phyloP scores from a whole-genome alignment of 2,329 filamentous ascomycete genomes.

The Nemania abortiva region DNA sequence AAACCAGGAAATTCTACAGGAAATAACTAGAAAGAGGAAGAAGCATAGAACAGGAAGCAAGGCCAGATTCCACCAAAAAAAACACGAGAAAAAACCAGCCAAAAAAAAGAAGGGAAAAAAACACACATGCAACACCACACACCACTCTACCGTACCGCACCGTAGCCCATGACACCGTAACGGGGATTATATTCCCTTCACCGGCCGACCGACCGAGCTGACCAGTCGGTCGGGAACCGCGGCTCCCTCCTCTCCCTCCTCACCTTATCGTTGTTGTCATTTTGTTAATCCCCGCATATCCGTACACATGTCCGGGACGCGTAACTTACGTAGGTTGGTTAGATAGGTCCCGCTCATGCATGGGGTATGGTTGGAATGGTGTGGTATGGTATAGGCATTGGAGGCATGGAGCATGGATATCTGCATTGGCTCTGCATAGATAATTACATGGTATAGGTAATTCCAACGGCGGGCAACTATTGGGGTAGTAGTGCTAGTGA shows the following conservation, averaged over 20 bases:
- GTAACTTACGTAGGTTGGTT: slow-evolving; percentile 3
- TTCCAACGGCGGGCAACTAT: slow-evolving; percentile 18
- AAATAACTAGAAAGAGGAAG: background rate
- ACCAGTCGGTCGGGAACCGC: slow-evolving; percentile 34
- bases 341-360: slow-evolving; percentile 19
- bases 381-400: slow-evolving; percentile 20
- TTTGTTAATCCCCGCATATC: slow-evolving; percentile 12
- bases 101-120: slow-evolving; percentile 6
- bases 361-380: background rate
- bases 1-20: background rate
- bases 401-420: slow-evolving; percentile 4
- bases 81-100: background rate
- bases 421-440: slow-evolving; percentile 27
- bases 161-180: slow-evolving; percentile 19
- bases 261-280: slow-evolving; percentile 20
- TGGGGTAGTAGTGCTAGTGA: slow-evolving; percentile 26
- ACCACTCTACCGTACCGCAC: slow-evolving; percentile 14
- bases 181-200: slow-evolving; percentile 13
- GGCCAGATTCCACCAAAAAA: slow-evolving; percentile 4
- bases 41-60: slow-evolving; percentile 1
- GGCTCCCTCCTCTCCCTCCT: slow-evolving; percentile 13
- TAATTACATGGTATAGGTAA: slow-evolving; percentile 13
- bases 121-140: slow-evolving; percentile 14
- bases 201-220: slow-evolving; percentile 31
- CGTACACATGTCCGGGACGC: slow-evolving; percentile 1